These are phyloP conservation scores for Iberis pinnata DNA, from an alignment of 345 rosid species.

Conservation along the genomic window DNA sequence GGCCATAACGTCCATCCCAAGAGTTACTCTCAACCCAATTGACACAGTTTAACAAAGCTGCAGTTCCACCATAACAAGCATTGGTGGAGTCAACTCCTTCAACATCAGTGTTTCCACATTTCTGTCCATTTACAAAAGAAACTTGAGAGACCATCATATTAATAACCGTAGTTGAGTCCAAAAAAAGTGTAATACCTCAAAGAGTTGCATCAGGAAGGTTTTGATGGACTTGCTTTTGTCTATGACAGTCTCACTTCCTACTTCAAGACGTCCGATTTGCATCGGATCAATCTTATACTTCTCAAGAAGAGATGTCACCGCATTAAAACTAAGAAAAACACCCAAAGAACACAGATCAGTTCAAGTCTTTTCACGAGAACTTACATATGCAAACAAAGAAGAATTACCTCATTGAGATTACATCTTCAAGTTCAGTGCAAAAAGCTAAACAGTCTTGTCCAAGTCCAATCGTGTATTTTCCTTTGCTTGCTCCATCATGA, in stretches of 20 bases:
- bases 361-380: conserved; percentile 8
- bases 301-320: conserved; percentile 78
- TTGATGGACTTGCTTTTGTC: conserved; percentile 99
- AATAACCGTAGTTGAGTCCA: too few relatives aligned
- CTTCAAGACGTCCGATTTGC: conserved; percentile 97
- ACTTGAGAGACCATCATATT: background rate
- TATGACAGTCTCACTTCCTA: conserved; percentile 98
- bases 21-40: conserved; percentile 99
- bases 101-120: conserved; percentile 86
- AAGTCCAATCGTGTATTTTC: conserved; percentile 96
- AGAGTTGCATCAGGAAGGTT: conserved; percentile 95
- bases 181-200: conserved; percentile 63
- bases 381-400: background rate
- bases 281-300: conserved; percentile 86
- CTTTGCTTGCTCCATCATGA: conserved; percentile 96
- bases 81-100: conserved; percentile 98
- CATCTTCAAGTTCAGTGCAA: conserved; percentile 98
- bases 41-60: conserved; percentile 92
- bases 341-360: conserved; percentile 3
- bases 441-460: conserved; percentile 98
- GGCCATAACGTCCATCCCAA: conserved; percentile 99
- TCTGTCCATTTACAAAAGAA: conserved; percentile 41
- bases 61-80: conserved; percentile 99
- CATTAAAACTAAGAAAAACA: conserved; percentile 62
- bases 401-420: conserved; percentile 94